A percentile compares a stretch with the other conserved stretches of the same genome.
phyloP scores from a whole-genome alignment of 257 asterid genomes.

The Prunella vulgaris region DNA sequence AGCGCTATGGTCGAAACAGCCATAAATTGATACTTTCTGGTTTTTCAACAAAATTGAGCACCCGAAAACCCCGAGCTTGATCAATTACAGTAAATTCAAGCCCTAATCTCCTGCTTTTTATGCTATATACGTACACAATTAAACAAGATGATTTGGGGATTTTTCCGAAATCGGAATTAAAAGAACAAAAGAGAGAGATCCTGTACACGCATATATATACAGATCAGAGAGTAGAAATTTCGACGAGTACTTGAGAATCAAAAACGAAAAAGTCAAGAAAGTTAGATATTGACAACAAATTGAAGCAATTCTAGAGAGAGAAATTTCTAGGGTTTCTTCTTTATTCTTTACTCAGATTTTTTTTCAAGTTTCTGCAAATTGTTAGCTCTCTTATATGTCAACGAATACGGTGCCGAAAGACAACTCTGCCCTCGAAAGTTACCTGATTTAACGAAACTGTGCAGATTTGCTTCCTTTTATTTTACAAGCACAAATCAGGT shows the following conservation, averaged over 20 bases:
- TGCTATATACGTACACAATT: neutral
- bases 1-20: conserved; percentile 86
- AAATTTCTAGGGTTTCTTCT: conserved; percentile 10
- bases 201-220: conserved; percentile 13
- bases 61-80: neutral
- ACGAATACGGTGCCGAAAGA: conserved; percentile 13
- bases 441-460: conserved; percentile 24
- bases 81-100: conserved; percentile 7
- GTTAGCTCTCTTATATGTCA: conserved; percentile 19
- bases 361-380: conserved; percentile 5
- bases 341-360: conserved; percentile 17
- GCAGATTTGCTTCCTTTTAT: neutral
- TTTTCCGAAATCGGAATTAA: neutral
- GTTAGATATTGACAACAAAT: conserved; percentile 14
- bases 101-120: conserved; percentile 17
- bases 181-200: conserved; percentile 10
- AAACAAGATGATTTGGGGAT: neutral
- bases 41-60: conserved; percentile 18
- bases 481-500: neutral
- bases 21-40: conserved; percentile 34
- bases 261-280: conserved; percentile 27
- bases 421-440: conserved; percentile 30
- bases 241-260: neutral
- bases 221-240: conserved; percentile 14
- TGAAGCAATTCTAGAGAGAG: conserved; percentile 20